Conservation (phyloP, 1,284 basidiomycete genomes). For the Melampsora occidentalis region DNA sequence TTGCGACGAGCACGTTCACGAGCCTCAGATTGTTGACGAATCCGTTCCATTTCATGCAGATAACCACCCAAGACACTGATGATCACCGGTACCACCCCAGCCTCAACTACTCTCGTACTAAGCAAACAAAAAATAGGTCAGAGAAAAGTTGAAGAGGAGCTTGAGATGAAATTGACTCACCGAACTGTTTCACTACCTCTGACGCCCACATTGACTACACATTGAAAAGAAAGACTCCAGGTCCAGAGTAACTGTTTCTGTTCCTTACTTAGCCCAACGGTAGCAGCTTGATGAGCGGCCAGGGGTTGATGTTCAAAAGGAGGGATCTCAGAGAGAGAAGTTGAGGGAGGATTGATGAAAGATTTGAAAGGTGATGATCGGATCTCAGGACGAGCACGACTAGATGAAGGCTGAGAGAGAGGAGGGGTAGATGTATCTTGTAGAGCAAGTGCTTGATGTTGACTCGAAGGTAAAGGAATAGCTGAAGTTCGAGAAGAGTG, state of each 20-base stretch:
- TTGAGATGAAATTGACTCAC: slow-evolving; percentile 7
- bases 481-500: slow-evolving; percentile 11
- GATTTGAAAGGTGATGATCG: slow-evolving; percentile 19
- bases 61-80: slow-evolving; percentile 89
- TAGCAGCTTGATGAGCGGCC: slow-evolving; percentile 64
- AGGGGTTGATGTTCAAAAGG: slow-evolving; percentile 56
- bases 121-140: slow-evolving; percentile 56
- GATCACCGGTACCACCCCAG: slow-evolving; percentile 89
- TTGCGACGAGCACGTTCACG: slow-evolving; percentile 38
- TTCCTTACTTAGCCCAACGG: slow-evolving; percentile 43
- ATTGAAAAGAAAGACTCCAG: slow-evolving; percentile 91
- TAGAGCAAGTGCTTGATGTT: not conserved
- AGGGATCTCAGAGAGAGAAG: slow-evolving; percentile 58
- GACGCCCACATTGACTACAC: slow-evolving; percentile 95
- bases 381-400: slow-evolving; percentile 1
- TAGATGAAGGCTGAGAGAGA: not conserved
- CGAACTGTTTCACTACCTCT: slow-evolving; percentile 76
- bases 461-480: not conserved
- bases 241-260: slow-evolving; percentile 49
- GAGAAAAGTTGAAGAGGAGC: not conserved
- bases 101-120: slow-evolving; percentile 88
- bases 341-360: slow-evolving; percentile 64
- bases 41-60: slow-evolving; percentile 58
- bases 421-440: not conserved
- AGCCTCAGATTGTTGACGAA: slow-evolving; percentile 45